phyloP scores from a whole-genome alignment of 148 eudicot genomes.

The Cornus kousa region DNA sequence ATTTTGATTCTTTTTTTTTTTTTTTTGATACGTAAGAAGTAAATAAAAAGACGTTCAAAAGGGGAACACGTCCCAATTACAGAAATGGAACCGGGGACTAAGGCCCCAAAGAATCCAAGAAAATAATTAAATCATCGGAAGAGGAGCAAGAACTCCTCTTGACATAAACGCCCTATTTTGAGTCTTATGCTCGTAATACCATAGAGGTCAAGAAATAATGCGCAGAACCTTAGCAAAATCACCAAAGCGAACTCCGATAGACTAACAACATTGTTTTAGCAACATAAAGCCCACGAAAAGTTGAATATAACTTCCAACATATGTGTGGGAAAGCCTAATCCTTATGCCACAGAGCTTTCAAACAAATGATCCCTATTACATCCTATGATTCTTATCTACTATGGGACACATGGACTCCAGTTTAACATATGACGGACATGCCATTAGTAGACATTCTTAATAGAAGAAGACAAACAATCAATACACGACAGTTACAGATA shows the following conservation, averaged over 20 bases:
- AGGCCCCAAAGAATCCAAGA: no score
- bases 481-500: not conserved
- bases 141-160: no score
- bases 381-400: no score
- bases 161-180: no score
- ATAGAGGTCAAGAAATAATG: not conserved
- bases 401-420: no score
- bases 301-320: not conserved
- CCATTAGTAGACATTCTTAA: not conserved
- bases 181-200: not conserved
- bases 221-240: not conserved
- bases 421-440: not conserved
- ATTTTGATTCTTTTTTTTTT: no score
- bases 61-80: no score
- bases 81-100: no score
- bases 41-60: no score
- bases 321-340: not conserved
- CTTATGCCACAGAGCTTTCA: not conserved
- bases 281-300: not conserved
- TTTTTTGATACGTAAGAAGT: no score
- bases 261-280: not conserved
- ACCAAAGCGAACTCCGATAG: not conserved
- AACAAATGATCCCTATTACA: not conserved
- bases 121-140: no score
- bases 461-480: no score